Conservation (phyloP, 371 early-diverging fungal genomes). For the Lichtheimia hyalospora region DNA sequence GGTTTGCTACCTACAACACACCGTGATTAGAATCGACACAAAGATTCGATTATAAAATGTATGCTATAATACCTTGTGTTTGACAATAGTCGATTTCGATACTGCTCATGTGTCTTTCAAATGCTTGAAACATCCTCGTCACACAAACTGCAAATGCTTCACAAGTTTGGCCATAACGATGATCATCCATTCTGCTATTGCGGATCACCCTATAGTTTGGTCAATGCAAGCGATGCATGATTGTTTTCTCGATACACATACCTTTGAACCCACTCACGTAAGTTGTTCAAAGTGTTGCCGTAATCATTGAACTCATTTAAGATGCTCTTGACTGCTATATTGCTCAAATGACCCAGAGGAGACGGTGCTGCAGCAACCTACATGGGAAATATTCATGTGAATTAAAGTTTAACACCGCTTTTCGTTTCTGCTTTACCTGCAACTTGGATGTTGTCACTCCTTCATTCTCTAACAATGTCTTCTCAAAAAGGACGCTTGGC, state of each 20-base stretch:
- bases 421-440: not conserved
- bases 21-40: not conserved
- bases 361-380: not conserved
- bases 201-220: not conserved
- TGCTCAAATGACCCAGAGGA: constrained; percentile 13
- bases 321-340: constrained; percentile 7
- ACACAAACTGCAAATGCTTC: constrained; percentile 37
- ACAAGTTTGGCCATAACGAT: constrained; percentile 34
- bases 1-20: not conserved
- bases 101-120: constrained; percentile 24
- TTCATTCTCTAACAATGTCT: not conserved
- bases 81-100: constrained; percentile 18
- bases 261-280: constrained; percentile 18
- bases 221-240: not conserved
- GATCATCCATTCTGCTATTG: constrained; percentile 1
- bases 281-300: constrained; percentile 26
- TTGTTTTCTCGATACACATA: not conserved
- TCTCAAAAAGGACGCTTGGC: constrained; percentile 23
- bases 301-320: constrained; percentile 23
- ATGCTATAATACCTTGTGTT: not conserved
- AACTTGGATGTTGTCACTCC: too few species aligned
- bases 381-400: not conserved
- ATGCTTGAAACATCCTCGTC: constrained; percentile 17
- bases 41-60: not conserved
- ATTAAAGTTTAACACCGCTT: not conserved